Base-by-base conservation (phyloP, 2,329 filamentous ascomycete species). In the Apiospora rasikravindrae region DNA sequence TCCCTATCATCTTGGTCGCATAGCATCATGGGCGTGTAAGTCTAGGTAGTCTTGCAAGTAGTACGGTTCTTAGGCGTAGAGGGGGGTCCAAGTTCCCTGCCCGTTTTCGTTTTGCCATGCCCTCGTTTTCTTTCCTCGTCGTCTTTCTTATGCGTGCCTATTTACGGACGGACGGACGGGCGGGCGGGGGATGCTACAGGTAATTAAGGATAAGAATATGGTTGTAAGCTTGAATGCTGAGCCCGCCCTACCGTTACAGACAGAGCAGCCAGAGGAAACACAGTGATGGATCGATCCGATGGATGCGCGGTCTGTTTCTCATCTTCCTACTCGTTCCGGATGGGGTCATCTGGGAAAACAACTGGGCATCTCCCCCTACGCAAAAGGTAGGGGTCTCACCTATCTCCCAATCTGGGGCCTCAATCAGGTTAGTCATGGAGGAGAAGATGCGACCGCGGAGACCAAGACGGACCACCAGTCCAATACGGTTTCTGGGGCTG, bases 271-370 rank as follows among this genome's bases (percentile, higher is more conserved):
- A n/a, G 53, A 29, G 51, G 29, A 61, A 61, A 61, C 53, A 61
- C 53, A 33, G 53, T 19, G 53, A 61, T 61, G 53, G 53, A 61
- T 61, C 53, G 53, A 61, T 61, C 53, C 53, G 29, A 61, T 37
- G 49, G 29, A 61, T 37, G 49, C 49, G 49, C 49, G 49, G 49
- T 26, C 49, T 51, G 49, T 24, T 24, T 51, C 11, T 29, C 40
- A 14, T 64, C 33, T 13, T 64, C 10, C 11, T 64, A 64, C 33
- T 37, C 57, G 57, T 64, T 64, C 7, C n/a, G 33, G 57, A 64
- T 40, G 53, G 53, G 53, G 53, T 61, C 53, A 61, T 61, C 53
- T 61, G 53, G 53, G 53, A 61, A 61, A 61, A 61, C 53, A 61
- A 61, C 26, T 61, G 53, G 53, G 49, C 49, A 53, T 53, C 49